Conservation (phyloP, 2,329 filamentous ascomycete species). For the Cryoendolithus antarcticus region DNA sequence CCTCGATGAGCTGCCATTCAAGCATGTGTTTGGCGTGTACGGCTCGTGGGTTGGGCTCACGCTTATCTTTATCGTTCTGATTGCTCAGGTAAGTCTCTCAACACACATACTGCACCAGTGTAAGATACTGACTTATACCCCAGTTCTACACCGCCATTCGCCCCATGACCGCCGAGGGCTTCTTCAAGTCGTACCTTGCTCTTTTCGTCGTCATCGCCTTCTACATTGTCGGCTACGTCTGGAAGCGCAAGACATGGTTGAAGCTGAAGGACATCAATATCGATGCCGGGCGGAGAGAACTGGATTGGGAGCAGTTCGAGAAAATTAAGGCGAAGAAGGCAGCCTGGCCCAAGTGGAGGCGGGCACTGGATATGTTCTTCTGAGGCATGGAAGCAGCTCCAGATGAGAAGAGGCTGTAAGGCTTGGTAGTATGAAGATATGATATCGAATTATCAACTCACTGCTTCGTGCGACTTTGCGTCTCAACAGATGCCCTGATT, state of each 20-base stretch:
- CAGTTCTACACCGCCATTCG: constrained; percentile 26
- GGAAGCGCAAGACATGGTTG: constrained; percentile 46
- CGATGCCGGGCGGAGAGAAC: constrained; percentile 50
- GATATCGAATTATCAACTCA: too few relatives aligned
- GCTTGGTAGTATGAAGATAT: too few relatives aligned
- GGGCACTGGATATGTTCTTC: constrained; percentile 17
- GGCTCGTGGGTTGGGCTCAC: constrained; percentile 29
- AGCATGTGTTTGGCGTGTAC: constrained; percentile 26
- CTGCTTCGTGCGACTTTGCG: too few relatives aligned
- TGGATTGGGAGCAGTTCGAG: constrained; percentile 54
- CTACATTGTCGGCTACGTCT: constrained; percentile 20
- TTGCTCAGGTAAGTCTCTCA: constrained; percentile 22
- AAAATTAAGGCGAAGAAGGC: constrained; percentile 39
- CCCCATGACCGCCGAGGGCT: constrained; percentile 10
- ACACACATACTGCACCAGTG: constrained; percentile 22
- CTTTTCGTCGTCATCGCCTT: constrained; percentile 16
- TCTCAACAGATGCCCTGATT: too few relatives aligned
- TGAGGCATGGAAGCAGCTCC: constrained; percentile 4
- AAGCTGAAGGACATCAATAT: constrained; percentile 50
- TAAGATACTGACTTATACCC: constrained; percentile 33
- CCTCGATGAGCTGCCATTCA: constrained; percentile 34
- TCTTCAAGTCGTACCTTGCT: constrained; percentile 21
- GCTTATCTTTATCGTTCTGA: constrained; percentile 28
- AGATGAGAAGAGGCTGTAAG: background rate
- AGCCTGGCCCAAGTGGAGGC: constrained; percentile 40